Evolutionary conservation across 163 green algal genomes (phyloP).

Genomic region (Scenedesmus sp.): DNA sequence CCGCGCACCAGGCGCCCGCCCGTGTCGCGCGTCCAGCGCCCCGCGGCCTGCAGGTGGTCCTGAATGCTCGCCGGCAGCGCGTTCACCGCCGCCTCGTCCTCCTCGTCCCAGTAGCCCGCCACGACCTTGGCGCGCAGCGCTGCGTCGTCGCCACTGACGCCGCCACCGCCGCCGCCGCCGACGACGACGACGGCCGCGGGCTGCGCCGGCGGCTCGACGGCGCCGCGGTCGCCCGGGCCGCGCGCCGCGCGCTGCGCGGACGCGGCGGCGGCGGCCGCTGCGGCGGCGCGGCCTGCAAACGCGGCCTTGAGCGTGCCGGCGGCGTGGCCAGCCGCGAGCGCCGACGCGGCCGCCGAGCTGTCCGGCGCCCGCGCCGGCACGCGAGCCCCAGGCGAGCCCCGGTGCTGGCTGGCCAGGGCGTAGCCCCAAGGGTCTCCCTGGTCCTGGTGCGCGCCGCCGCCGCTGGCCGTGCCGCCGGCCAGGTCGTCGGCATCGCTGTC

Average conservation of each 20-base stretch:
- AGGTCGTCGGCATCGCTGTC: neutral
- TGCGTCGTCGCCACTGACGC: neutral
- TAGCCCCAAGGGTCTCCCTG: slow-evolving; percentile 20
- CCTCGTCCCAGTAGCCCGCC: slow-evolving; percentile 3
- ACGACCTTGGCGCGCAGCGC: neutral
- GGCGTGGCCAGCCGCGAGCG: neutral
- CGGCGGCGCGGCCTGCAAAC: slow-evolving; percentile 1
- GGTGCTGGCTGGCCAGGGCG: neutral
- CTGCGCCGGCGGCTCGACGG: too few relatives aligned
- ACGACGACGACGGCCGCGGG: too few relatives aligned
- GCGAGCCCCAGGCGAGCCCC: too few relatives aligned
- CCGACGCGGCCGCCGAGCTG: slow-evolving; percentile 1
- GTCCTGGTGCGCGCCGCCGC: too few relatives aligned
- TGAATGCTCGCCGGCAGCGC: slow-evolving; percentile 20
- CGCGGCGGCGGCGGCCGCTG: neutral
- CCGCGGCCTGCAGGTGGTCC: neutral
- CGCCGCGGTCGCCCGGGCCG: too few relatives aligned
- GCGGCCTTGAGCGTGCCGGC: neutral
- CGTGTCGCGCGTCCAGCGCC: slow-evolving; percentile 7
- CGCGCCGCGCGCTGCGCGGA: too few relatives aligned
- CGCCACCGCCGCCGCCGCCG: neutral
- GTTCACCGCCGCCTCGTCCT: slow-evolving; percentile 22
- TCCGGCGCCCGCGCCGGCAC: neutral
- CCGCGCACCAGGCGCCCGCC: slow-evolving; percentile 10
- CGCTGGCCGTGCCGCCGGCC: too few relatives aligned